Evolutionary conservation across 208 protist species (phyloP), one percentile per base, ranked within the genome.

Genomic region (Trypanosoma vivax): DNA sequence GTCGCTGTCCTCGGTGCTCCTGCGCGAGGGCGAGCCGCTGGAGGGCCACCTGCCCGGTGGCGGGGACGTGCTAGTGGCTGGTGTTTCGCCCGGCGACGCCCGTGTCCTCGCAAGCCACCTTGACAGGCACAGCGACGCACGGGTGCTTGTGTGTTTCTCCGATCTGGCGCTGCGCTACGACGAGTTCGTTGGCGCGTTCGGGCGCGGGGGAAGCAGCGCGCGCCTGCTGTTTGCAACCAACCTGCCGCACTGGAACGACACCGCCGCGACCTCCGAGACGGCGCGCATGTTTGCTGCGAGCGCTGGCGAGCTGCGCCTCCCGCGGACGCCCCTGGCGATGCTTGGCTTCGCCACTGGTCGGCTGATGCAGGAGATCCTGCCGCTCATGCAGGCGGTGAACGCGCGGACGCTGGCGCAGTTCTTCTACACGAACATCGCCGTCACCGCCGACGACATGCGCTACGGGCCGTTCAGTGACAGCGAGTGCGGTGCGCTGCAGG

Each of bases 401-500:
- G 19, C 53, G 10, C 38, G 42, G 19, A 18, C 24, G 5, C 49
- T 78, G 0, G 9, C 34, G 24, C 43, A 60, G 2, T 29, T 34
- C 18, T 25, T 75, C 27, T 79, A 70, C 50, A 25, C 10, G 13
- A 58, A 47, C 3, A 24, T 56, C 24, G 31, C 39, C 35, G 29
- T 75, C 18, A 41, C 46, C 1, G 28, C 60, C 9, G 57, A 62
- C 13, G 67, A 69, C 30, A 56, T 72, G 56, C 13, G 28, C 1
- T 65, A 73, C 30, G 73, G 73, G 1, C 49, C 57, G 2, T 76
- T 61, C 23, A 5, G 0, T 28, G 14, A 52, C 29, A 60, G 5
- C 41, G 19, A 16, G 10, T 37, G 49, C 5, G 27, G 9, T 27
- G 11, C 25, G 0, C 46, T 0, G 1, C 19, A 28, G 16, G 70